Conservation (phyloP, 208 protist species). For the Endotrypanum monterogeii region DNA sequence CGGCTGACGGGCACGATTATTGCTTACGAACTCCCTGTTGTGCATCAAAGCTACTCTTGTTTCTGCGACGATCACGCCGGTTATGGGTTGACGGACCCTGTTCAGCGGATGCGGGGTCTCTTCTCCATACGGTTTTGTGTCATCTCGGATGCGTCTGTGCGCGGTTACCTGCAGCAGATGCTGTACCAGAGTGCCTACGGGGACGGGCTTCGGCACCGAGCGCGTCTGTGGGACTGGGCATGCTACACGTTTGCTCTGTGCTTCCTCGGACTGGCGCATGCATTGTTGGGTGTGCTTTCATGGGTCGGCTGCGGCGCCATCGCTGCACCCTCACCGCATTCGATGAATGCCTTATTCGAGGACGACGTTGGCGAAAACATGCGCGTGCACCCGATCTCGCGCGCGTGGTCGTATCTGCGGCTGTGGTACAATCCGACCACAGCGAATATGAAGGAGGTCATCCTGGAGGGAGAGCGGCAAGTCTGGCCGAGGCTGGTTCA, state of each 20-base stretch:
- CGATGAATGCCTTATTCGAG: slow-evolving; percentile 15
- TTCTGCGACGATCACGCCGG: slow-evolving; percentile 18
- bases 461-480: slow-evolving; percentile 38
- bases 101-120: slow-evolving; percentile 49
- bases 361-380: slow-evolving; percentile 27
- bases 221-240: slow-evolving; percentile 22
- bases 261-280: slow-evolving; percentile 14
- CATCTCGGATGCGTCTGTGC: slow-evolving; percentile 43
- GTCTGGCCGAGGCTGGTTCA: slow-evolving; percentile 51
- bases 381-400: slow-evolving; percentile 20
- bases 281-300: slow-evolving; percentile 17
- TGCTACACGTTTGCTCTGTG: slow-evolving; percentile 18
- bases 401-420: slow-evolving; percentile 13
- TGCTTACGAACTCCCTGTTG: slow-evolving; percentile 41
- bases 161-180: slow-evolving; percentile 21
- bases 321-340: slow-evolving; percentile 16
- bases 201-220: not conserved
- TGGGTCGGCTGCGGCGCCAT: slow-evolving; percentile 25
- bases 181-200: slow-evolving; percentile 9
- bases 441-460: slow-evolving; percentile 18
- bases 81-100: slow-evolving; percentile 25
- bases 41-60: slow-evolving; percentile 28
- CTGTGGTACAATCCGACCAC: slow-evolving; percentile 25
- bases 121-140: slow-evolving; percentile 71
- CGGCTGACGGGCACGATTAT: slow-evolving; percentile 33